phyloP scores from a whole-genome alignment of 495 filamentous ascomycete species.

The Penicillium herquei region DNA sequence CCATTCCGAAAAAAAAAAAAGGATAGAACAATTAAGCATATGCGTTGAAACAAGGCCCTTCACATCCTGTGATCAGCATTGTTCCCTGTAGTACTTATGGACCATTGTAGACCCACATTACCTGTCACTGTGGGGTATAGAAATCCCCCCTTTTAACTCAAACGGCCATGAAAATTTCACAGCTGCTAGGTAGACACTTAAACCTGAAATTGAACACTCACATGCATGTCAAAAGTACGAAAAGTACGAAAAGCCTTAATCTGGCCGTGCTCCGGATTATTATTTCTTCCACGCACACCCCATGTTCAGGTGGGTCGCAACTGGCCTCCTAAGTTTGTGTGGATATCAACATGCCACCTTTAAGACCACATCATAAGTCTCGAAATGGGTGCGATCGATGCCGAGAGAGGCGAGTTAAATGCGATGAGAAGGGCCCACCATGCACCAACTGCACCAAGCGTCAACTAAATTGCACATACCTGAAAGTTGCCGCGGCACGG shows the following conservation, averaged over 20 bases:
- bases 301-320: neutral
- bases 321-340: neutral
- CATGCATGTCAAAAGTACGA: neutral
- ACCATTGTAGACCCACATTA: no score
- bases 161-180: no score
- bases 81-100: no score
- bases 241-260: neutral
- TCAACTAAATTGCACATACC: conserved; percentile 39
- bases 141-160: no score
- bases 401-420: conserved; percentile 13
- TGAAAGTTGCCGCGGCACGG: conserved; percentile 25
- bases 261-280: neutral
- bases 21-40: no score
- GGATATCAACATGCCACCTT: neutral
- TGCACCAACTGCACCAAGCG: conserved; percentile 45
- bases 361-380: neutral
- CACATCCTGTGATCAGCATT: no score
- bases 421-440: conserved; percentile 45
- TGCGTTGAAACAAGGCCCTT: no score
- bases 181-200: no score
- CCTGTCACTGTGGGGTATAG: no score
- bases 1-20: no score
- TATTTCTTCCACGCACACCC: neutral
- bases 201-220: no score
- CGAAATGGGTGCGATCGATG: conserved; percentile 2